These are phyloP conservation scores for Amanita thiersii DNA, from an alignment of 768 basidiomycete species.

Conservation along the genomic window DNA sequence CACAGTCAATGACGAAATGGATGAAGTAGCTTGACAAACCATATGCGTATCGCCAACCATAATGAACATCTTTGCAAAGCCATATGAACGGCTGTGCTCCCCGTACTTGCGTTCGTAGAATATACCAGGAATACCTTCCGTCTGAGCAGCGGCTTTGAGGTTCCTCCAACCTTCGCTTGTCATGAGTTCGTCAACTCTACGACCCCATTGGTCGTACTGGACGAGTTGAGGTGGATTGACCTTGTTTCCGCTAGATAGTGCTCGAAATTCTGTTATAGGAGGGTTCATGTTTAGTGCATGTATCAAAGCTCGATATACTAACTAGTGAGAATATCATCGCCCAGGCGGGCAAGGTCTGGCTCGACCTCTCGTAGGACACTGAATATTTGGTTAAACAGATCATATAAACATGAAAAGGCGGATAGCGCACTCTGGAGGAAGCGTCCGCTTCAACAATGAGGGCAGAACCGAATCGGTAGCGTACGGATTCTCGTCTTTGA, in stretches of 20 bases:
- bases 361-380: slow-evolving; percentile 45
- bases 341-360: slow-evolving; percentile 52
- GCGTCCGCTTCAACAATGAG: slow-evolving; percentile 44
- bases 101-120: slow-evolving; percentile 58
- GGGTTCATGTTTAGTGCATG: neutral
- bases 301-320: slow-evolving; percentile 11
- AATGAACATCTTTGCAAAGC: slow-evolving; percentile 58
- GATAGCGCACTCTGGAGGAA: slow-evolving; percentile 36
- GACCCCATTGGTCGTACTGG: slow-evolving; percentile 75
- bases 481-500: slow-evolving; percentile 53
- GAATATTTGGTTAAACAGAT: neutral
- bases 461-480: slow-evolving; percentile 56
- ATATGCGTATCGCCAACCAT: slow-evolving; percentile 58
- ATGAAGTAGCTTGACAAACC: slow-evolving; percentile 24
- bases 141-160: slow-evolving; percentile 52
- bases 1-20: neutral
- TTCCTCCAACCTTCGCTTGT: slow-evolving; percentile 70
- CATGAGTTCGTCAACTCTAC: slow-evolving; percentile 52
- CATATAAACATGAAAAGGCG: neutral
- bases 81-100: slow-evolving; percentile 53
- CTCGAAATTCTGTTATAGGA: slow-evolving; percentile 39
- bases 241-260: slow-evolving; percentile 33
- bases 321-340: slow-evolving; percentile 47
- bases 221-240: slow-evolving; percentile 42
- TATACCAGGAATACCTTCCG: slow-evolving; percentile 60